These are phyloP conservation scores for Cladosporium phlei DNA, from an alignment of 2,329 filamentous ascomycete species.

Conservation along the genomic window DNA sequence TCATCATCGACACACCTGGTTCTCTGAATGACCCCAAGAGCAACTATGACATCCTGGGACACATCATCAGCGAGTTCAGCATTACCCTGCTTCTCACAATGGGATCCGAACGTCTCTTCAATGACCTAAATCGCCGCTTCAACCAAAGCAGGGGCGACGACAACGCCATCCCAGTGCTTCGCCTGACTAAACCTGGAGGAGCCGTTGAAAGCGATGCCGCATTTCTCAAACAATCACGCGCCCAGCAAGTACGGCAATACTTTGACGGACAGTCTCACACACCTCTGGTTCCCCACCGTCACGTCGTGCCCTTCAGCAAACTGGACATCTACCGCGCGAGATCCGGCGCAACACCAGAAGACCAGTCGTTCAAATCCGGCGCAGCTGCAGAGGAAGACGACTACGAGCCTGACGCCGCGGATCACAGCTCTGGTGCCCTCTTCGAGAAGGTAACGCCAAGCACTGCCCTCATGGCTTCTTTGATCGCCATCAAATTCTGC, in stretches of 20 bases:
- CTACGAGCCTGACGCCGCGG: constrained; percentile 33
- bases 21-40: constrained; percentile 60
- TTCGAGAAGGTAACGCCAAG: constrained; percentile 57
- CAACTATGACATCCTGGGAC: constrained; percentile 71
- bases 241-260: constrained; percentile 80
- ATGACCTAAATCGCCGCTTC: constrained; percentile 69
- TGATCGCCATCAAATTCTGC: constrained; percentile 78
- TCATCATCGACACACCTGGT: constrained; percentile 81
- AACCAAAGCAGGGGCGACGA: constrained; percentile 43
- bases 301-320: constrained; percentile 72
- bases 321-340: constrained; percentile 58
- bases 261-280: constrained; percentile 76
- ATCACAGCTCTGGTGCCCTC: constrained; percentile 5
- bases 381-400: constrained; percentile 44
- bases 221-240: constrained; percentile 69
- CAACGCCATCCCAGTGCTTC: constrained; percentile 69
- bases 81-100: constrained; percentile 77
- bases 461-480: constrained; percentile 68
- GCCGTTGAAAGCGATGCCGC: constrained; percentile 69
- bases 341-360: constrained; percentile 18
- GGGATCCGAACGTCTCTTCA: constrained; percentile 71
- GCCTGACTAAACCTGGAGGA: constrained; percentile 79
- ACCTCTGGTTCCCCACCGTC: constrained; percentile 80
- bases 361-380: constrained; percentile 33
- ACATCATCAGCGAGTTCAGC: constrained; percentile 65